Percentiles rank a stretch among this genome's conserved stretches.
Evolutionary conservation across 1,139 yeast genomes (phyloP).

Genomic region (Nakaseomyces kungkrabaensis): DNA sequence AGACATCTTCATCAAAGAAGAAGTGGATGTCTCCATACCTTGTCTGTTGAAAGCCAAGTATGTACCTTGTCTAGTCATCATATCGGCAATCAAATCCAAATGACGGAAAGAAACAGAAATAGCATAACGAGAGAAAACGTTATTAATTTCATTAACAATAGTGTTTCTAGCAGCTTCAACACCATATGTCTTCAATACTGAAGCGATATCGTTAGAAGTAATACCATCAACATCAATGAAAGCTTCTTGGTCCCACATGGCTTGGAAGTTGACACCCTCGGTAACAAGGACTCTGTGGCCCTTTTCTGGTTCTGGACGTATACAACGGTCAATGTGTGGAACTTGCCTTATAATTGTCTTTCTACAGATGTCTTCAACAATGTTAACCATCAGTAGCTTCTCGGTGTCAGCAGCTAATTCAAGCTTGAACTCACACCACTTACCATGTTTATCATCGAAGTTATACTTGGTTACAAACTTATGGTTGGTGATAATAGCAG

Average conservation of each 20-base stretch:
- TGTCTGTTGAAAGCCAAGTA: conserved; percentile 96
- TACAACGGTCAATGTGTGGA: conserved; percentile 84
- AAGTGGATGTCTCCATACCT: conserved; percentile 92
- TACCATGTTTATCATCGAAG: conserved; percentile 81
- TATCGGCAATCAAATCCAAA: conserved; percentile 92
- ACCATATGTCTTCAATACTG: conserved; percentile 87
- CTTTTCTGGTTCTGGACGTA: conserved; percentile 68
- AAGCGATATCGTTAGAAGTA: conserved; percentile 84
- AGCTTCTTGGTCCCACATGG: conserved; percentile 97
- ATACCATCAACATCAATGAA: conserved; percentile 83
- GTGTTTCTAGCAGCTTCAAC: conserved; percentile 99
- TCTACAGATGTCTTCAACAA: conserved; percentile 86
- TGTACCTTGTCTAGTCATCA: conserved; percentile 98
- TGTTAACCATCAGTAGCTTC: conserved; percentile 93
- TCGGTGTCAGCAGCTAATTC: conserved; percentile 80
- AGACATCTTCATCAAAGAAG: conserved; percentile 97
- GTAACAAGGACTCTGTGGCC: conserved; percentile 73
- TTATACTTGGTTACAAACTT: conserved; percentile 67
- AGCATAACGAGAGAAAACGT: conserved; percentile 94
- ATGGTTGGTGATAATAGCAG: conserved; percentile 65
- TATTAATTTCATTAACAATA: conserved; percentile 89
- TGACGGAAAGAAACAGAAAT: conserved; percentile 89
- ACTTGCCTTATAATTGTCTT: conserved; percentile 89
- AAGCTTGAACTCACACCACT: conserved; percentile 86
- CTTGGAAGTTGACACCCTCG: conserved; percentile 94